Base-by-base conservation (phyloP, 2,329 filamentous ascomycete genomes). In the Fonsecaea erecta region DNA sequence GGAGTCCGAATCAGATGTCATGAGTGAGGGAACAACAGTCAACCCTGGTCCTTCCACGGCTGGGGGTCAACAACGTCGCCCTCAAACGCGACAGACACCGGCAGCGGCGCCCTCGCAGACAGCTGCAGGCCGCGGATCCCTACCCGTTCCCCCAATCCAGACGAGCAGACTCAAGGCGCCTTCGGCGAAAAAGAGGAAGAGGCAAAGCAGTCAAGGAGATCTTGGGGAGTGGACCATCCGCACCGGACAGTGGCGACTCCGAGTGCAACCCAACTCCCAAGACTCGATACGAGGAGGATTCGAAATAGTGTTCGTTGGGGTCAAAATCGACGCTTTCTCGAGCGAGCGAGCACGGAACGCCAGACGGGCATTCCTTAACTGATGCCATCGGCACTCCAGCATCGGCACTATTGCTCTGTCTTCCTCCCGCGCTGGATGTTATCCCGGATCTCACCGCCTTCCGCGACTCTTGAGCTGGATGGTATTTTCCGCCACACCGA, bases 271-370 rank as follows among this genome's bases (percentile, higher is more conserved):
- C 6, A 75, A 75, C 11, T 64, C 54, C 14, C 68, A 73, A 30
- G 73, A 74, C 37, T 68, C 71, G 3, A 80, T 77, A 56, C 82
- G 83, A 55, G 86, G 83, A 72, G 73, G 69, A 32, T 82, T 89
- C 62, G 90, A 94, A 77, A 89, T 91, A 64, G 83, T 92, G 24
- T 82, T 96, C 56, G 83, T 90, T 16, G 90, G 88, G 0, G 90
- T 93, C 35, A 92, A 91, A 76, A 74, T 96, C 28, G 90, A 96
- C 70, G 90, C 88, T 0, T 85, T 88, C 71, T 89, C 84, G 60
- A 84, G 82, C 7, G 87, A 94, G 77, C 81, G 82, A 67, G 83
- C 83, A 11, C 84, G 91, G 68, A 96, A 96, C 78, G 78, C 78
- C 56, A 76, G 81, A 57, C 84, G 90, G 67, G 79, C 77, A 0